Evolutionary conservation across 257 asterid genomes (phyloP), one percentile per base, ranked within the genome.

Genomic region (Solanum appendiculatum): DNA sequence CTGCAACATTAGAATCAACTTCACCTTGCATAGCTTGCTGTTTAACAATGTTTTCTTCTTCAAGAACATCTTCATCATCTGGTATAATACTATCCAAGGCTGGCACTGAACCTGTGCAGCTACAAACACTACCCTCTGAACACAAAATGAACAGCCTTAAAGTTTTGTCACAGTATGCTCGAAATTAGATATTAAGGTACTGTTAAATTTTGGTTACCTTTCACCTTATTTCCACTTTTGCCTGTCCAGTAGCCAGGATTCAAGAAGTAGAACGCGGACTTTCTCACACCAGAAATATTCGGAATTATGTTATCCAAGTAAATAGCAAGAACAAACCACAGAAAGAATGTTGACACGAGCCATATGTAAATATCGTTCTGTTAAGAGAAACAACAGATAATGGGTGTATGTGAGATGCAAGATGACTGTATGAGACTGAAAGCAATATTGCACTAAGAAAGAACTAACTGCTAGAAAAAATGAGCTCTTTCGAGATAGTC

Each of bases 241-340:
- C 98, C 99, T n/a, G 94, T 94, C 98, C 98, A 96, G 91, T 95
- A 96, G 70, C 97, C 88, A 89, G 98, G 99, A 90, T 86, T 87
- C 91, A 96, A 78, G 89, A 96, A 96, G 90, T 93, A 96, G 82
- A 94, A 85, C 78, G 87, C 25, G 27, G 99, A 89, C 86, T 96
- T 96, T 88, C 99, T 93, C 89, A 96, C 98, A 86, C 98, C 99
- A 91, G 95, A 93, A 88, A 93, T 51, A 89, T 96, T 93, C 51
- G 98, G 98, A 86, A 95, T 66, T 87, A 91, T 91, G 86, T 96
- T 96, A 92, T 96, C 99, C 31, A 96, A 93, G 96, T 96, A 96
- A 90, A 96, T 93, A 85, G 99, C 98, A 88, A 92, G 56, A 87
- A 93, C 63, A 89, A 94, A 90, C 99, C 99, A 96, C 85, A 96